Evolutionary conservation across 331 rosid species (phyloP).

Genomic region (Phaseolus coccineus): DNA sequence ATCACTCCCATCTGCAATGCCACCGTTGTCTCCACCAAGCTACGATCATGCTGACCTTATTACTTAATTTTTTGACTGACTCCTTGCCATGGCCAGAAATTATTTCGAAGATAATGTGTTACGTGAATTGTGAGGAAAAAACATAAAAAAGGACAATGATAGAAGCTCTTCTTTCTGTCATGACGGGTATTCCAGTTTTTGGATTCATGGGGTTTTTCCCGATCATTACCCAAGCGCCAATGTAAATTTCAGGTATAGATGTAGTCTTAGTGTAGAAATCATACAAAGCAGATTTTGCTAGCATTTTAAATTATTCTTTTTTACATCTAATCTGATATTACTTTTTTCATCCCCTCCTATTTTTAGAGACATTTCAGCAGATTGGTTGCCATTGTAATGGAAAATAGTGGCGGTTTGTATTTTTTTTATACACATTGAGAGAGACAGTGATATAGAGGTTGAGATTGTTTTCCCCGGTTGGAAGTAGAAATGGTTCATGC

Average conservation of each 20-base stretch:
- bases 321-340: not conserved
- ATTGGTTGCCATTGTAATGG: constrained; percentile 47
- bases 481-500: constrained; percentile 43
- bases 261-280: constrained; percentile 56
- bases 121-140: constrained; percentile 34
- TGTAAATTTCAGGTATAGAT: constrained; percentile 78
- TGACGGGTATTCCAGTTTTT: constrained; percentile 43
- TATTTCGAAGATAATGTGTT: constrained; percentile 42
- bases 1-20: constrained; percentile 63
- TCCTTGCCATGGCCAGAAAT: constrained; percentile 48
- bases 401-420: constrained; percentile 36
- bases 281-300: constrained; percentile 55
- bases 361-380: constrained; percentile 35
- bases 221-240: constrained; percentile 84
- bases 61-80: constrained; percentile 35
- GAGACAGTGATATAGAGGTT: constrained; percentile 35
- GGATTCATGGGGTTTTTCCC: constrained; percentile 64
- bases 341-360: constrained; percentile 34
- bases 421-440: constrained; percentile 52
- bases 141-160: constrained; percentile 44
- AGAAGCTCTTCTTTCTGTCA: constrained; percentile 48
- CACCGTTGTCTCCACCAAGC: constrained; percentile 84
- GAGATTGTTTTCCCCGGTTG: constrained; percentile 37
- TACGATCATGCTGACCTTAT: constrained; percentile 46
- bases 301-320: constrained; percentile 52